Percentiles rank a stretch among this genome's conserved stretches.
Evolutionary conservation across 768 basidiomycete genomes (phyloP).

Genomic region (Phanerochaete sordida): DNA sequence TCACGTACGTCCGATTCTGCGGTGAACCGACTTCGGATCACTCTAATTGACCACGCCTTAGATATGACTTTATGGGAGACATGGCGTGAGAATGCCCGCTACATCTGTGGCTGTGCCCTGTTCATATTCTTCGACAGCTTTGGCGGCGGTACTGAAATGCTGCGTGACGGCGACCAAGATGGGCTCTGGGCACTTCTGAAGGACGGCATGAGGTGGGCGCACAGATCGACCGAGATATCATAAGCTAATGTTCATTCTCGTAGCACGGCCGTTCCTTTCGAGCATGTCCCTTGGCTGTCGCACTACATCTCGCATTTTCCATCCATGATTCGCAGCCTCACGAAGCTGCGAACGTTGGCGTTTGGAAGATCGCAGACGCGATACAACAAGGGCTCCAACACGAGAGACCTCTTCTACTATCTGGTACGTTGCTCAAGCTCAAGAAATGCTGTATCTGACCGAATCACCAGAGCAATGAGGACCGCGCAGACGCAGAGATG

Average conservation of each 20-base stretch:
- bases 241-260: not conserved
- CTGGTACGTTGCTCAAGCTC: constrained; percentile 30
- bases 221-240: not conserved
- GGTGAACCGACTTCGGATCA: too few species aligned
- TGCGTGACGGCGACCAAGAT: constrained; percentile 33
- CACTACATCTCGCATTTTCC: constrained; percentile 7
- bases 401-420: constrained; percentile 39
- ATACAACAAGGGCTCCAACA: constrained; percentile 16
- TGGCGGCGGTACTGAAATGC: constrained; percentile 34
- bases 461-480: constrained; percentile 31
- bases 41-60: not conserved
- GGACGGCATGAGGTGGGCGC: constrained; percentile 26
- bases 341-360: constrained; percentile 16
- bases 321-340: constrained; percentile 15
- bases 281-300: constrained; percentile 11
- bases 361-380: constrained; percentile 14
- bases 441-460: constrained; percentile 21
- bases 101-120: not conserved
- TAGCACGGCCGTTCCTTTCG: constrained; percentile 6
- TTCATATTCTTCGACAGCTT: constrained; percentile 24
- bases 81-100: constrained; percentile 2
- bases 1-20: constrained; percentile 25
- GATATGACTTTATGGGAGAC: constrained; percentile 13
- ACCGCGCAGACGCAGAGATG: constrained; percentile 29
- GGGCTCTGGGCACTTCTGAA: constrained; percentile 28